A percentile compares a stretch with the other conserved stretches of the same genome.
These are phyloP conservation scores for Umbelopsis ramanniana DNA, from an alignment of 192 early-diverging fungal genomes.

Conservation along the genomic window DNA sequence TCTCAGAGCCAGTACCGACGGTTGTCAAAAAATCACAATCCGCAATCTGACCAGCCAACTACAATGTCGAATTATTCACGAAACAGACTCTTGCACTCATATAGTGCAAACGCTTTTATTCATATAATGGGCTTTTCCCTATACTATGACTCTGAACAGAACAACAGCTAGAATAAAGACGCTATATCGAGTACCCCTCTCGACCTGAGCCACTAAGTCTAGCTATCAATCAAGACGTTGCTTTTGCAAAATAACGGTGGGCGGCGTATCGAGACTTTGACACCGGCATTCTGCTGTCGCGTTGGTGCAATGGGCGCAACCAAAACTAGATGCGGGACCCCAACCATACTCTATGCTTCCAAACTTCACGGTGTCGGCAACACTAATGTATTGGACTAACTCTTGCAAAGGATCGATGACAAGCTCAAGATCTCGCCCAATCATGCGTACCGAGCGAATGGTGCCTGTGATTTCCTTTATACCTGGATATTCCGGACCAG, in stretches of 20 bases:
- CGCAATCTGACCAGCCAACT: too few relatives aligned
- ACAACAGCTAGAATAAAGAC: too few relatives aligned
- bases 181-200: too few relatives aligned
- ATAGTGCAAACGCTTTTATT: too few relatives aligned
- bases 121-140: too few relatives aligned
- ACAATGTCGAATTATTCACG: too few relatives aligned
- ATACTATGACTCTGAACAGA: too few relatives aligned
- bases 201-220: too few relatives aligned
- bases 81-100: too few relatives aligned
- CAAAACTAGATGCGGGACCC: neutral
- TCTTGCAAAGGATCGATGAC: neutral
- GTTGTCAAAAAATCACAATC: too few relatives aligned
- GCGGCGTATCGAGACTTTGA: too few relatives aligned
- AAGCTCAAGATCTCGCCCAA: neutral
- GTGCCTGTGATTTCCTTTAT: neutral
- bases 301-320: neutral
- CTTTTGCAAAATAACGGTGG: neutral
- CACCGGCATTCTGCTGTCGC: neutral
- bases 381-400: constrained; percentile 2
- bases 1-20: too few relatives aligned
- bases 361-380: constrained; percentile 4
- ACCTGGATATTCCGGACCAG: neutral
- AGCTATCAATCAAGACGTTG: neutral
- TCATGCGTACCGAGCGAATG: neutral
- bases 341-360: constrained; percentile 7